phyloP scores from a whole-genome alignment of 345 rosid species.

The Bruguiera gymnorhiza region DNA sequence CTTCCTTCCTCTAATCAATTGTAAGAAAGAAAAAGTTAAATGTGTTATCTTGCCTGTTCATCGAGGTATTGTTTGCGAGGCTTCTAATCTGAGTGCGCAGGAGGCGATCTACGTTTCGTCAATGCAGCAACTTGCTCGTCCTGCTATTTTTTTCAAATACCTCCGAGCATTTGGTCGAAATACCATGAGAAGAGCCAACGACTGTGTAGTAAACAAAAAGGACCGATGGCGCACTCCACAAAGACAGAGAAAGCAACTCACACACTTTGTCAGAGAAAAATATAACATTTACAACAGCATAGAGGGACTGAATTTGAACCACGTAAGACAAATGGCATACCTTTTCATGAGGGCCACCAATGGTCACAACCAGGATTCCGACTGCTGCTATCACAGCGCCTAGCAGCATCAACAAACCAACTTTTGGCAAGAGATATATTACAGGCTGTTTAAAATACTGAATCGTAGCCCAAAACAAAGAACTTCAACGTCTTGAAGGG shows the following conservation, averaged over 20 bases:
- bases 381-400: constrained; percentile 35
- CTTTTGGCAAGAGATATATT: constrained; percentile 60
- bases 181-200: neutral
- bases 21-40: neutral
- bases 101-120: constrained; percentile 20
- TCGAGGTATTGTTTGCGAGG: constrained; percentile 7
- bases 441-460: constrained; percentile 47
- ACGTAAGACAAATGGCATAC: constrained; percentile 25
- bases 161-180: constrained; percentile 48
- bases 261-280: no score
- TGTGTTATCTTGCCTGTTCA: neutral
- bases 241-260: no score
- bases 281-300: no score
- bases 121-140: constrained; percentile 51
- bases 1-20: constrained; percentile 9
- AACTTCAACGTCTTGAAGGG: constrained; percentile 72
- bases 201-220: neutral
- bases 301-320: no score
- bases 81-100: constrained; percentile 40
- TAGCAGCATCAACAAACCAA: constrained; percentile 65
- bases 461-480: constrained; percentile 54
- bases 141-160: constrained; percentile 67
- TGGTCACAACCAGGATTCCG: constrained; percentile 56
- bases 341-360: constrained; percentile 91
- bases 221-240: no score